Base-by-base conservation (phyloP, 1,284 basidiomycete genomes). In the Trametes polyzona region DNA sequence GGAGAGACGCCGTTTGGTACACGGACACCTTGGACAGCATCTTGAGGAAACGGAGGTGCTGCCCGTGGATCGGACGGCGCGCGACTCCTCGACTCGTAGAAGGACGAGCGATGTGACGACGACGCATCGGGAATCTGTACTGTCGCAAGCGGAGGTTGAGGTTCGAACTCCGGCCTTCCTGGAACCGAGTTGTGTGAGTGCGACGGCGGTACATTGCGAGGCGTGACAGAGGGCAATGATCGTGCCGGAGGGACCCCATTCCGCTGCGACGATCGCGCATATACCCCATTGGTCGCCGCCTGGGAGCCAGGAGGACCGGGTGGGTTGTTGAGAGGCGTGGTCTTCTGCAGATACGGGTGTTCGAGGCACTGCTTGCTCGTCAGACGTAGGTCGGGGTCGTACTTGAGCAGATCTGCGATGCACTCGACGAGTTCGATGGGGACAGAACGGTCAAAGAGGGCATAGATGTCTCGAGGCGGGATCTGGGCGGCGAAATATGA, bases 361-460 rank as follows among this genome's bases (percentile, higher is more conserved):
- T 93, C 82, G 54, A 98, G 77, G 71, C 95, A 97, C 71, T 96
- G 85, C 27, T 81, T 81, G 59, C 94, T 92, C 5, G 94, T 97
- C 51, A 97, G 78, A 32, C 97, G 87, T 46, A 81, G 78, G 40
- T 86, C 86, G 14, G 97, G 96, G 69, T 99, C 93, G 74, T 97
- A 99, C 66, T 88, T 91, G 54, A 99, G 83, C 16, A 98, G 81
- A 69, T 96, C 93, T 37, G 88, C 83, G 68, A 99, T 96, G 74
- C 95, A 96, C 66, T 98, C 89, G 65, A 99, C 79, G 43, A 99
- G 80, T 43, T 88, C 90, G 48, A 81, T 75, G 8, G 96, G 94
- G 16, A 95, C 86, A 23, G 78, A 84, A 54, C 81, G 83, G 58
- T 93, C 90, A 69, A 98, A 98, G 16, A 93, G 82, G 3, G 83